Percentiles rank a stretch among this genome's conserved stretches.
phyloP scores from a whole-genome alignment of 345 rosid species.

The Arabis alpina region DNA sequence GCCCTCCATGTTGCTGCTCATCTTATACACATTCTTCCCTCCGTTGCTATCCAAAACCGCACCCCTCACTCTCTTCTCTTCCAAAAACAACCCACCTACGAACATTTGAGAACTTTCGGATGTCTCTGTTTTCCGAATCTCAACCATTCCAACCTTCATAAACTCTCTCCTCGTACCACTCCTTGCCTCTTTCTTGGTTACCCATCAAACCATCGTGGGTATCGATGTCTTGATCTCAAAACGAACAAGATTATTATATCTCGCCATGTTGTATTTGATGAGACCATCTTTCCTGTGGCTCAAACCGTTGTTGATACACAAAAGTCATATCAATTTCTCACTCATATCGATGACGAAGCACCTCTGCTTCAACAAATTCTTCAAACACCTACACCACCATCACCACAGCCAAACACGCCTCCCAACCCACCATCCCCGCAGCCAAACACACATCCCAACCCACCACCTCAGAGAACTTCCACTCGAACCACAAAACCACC shows the following conservation, averaged over 20 bases:
- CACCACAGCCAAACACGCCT: too few species aligned
- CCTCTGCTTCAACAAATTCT: not conserved
- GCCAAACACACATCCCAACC: too few species aligned
- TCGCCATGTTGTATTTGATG: not conserved
- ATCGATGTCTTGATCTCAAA: not conserved
- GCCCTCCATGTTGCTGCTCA: not conserved
- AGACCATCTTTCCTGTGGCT: not conserved
- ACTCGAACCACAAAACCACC: too few species aligned
- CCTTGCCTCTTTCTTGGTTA: not conserved
- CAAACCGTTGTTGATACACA: too few species aligned
- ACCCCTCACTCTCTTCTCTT: not conserved
- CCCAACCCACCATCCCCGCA: too few species aligned
- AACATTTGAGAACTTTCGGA: not conserved
- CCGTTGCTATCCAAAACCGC: not conserved
- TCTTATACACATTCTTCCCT: not conserved
- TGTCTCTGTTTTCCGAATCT: not conserved
- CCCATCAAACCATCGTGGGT: not conserved
- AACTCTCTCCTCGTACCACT: not conserved
- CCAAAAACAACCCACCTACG: not conserved
- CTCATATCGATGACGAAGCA: too few species aligned
- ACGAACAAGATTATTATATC: too few species aligned
- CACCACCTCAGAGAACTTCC: too few species aligned
- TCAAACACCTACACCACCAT: too few species aligned
- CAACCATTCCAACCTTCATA: not conserved
- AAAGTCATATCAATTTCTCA: too few species aligned